Base-by-base conservation (phyloP, 805 yeast species). In the Tetrapisispora pingtungensis region DNA sequence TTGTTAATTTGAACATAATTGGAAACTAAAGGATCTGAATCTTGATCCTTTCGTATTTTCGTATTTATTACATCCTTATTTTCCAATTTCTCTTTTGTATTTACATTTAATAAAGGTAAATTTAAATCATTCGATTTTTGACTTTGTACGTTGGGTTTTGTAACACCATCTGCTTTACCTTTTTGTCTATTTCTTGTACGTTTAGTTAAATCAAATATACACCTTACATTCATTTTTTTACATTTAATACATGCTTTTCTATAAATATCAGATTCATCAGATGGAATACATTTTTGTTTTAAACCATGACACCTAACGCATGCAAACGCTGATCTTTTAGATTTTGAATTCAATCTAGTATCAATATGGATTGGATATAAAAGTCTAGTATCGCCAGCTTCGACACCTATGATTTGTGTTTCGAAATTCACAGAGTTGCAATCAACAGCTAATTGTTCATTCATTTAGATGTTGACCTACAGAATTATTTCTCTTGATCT, bases 251-350 rank as follows among this genome's bases (percentile, higher is more conserved):
- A 88, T 0, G 88, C 77, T 3, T 82, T 79, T 1, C 69, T 61
- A 7, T 80, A 79, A 46, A 80, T 74, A 27, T 68, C 60, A 22
- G 54, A 41, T 4, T 38, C 26, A 43, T 34, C 69, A 61, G 81
- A 69, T 0, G 95, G 93, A 7, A 82, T 77, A 62, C 97, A 88
- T 53, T 82, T 78, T 30, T 88, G 96, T 58, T 88, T 88, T 42
- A 86, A 70, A 0, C 83, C 59, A 55, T 90, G 95, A 58, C 97
- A 88, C 34, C 58, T 52, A 5, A 57, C 56, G 46, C 67, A 62
- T 2, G 67, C 67, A 52, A 62, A 62, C 3, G 65, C 54, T 39
- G 56, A 59, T 48, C 67, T 56, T 41, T 60, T 60, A 20, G 48
- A 44, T 38, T 56, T 58, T 17, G 62, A 62, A 24, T 46, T 50